phyloP scores from a whole-genome alignment of 2,329 filamentous ascomycete genomes.

The Akanthomyces dipterigenus region DNA sequence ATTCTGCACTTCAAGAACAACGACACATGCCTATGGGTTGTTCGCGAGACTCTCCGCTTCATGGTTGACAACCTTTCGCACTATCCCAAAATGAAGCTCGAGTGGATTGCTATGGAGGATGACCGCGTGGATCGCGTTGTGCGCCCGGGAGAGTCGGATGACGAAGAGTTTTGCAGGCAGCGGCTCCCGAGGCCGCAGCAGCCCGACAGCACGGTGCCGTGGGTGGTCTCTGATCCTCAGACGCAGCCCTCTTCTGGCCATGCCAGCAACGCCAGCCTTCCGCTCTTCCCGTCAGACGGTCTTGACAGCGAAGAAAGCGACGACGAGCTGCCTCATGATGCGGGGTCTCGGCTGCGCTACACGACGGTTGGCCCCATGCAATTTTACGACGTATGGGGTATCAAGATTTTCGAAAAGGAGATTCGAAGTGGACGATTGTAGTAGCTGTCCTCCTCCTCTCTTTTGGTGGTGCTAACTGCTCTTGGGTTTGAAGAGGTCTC shows the following conservation, averaged over 20 bases:
- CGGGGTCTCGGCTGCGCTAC: slow-evolving; percentile 27
- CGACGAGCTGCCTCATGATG: slow-evolving; percentile 26
- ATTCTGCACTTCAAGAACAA: slow-evolving; percentile 48
- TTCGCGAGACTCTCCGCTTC: slow-evolving; percentile 51
- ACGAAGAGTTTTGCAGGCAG: slow-evolving; percentile 16
- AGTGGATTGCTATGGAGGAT: slow-evolving; percentile 52
- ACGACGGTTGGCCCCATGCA: slow-evolving; percentile 31
- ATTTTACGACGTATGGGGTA: slow-evolving; percentile 36
- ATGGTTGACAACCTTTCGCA: slow-evolving; percentile 52
- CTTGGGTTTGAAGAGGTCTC: neutral
- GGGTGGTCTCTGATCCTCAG: neutral
- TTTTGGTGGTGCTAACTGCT: neutral
- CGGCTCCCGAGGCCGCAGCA: slow-evolving; percentile 19
- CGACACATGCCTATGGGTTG: slow-evolving; percentile 50
- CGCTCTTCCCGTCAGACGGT: slow-evolving; percentile 22
- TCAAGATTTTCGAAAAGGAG: slow-evolving; percentile 54
- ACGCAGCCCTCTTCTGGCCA: slow-evolving; percentile 5
- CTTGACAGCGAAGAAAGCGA: slow-evolving; percentile 29
- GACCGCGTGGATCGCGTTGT: slow-evolving; percentile 43
- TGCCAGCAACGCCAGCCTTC: slow-evolving; percentile 20
- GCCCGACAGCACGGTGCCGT: slow-evolving; percentile 9
- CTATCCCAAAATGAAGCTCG: slow-evolving; percentile 46
- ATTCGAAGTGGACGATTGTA: slow-evolving; percentile 32
- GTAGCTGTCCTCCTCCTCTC: neutral
- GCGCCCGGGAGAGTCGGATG: slow-evolving; percentile 29